A percentile compares a stretch with the other conserved stretches of the same genome.
These are phyloP conservation scores for Asterionellopsis glacialis DNA, from an alignment of 108 stramenopile genomes.

Conservation along the genomic window DNA sequence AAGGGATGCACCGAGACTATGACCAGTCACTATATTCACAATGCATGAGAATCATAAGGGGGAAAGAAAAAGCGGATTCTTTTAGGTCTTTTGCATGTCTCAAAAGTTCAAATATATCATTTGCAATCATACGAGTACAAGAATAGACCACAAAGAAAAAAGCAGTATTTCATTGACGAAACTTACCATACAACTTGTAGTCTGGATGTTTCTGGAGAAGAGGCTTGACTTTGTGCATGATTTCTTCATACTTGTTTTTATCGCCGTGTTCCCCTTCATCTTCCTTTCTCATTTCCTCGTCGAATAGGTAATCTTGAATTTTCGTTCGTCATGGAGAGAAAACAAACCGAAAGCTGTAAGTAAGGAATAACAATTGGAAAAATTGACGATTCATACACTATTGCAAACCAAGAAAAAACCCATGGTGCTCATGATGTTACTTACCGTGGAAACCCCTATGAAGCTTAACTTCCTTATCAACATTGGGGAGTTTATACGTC, in stretches of 20 bases:
- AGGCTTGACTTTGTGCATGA: conserved; percentile 30
- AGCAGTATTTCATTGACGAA: too few species aligned
- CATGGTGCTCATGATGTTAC: too few species aligned
- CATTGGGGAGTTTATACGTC: conserved; percentile 37
- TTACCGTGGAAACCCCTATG: neutral
- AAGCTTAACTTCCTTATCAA: conserved; percentile 8
- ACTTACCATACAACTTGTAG: conserved; percentile 46
- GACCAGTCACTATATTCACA: conserved; percentile 27
- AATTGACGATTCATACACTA: too few species aligned
- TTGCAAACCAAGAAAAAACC: too few species aligned
- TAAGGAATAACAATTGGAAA: too few species aligned
- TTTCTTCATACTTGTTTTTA: conserved; percentile 22
- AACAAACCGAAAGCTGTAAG: too few species aligned
- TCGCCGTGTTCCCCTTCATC: neutral
- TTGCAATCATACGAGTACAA: too few species aligned
- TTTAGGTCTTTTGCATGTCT: too few species aligned
- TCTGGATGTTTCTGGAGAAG: conserved; percentile 29
- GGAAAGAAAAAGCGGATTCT: too few species aligned
- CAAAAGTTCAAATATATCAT: too few species aligned
- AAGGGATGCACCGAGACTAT: conserved; percentile 60
- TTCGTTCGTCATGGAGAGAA: conserved; percentile 39
- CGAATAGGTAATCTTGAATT: conserved; percentile 36
- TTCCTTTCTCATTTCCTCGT: neutral
- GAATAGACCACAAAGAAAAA: too few species aligned
- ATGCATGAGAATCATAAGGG: too few species aligned